These are phyloP conservation scores for Tephrocybe rancida DNA, from an alignment of 768 basidiomycete species.

Conservation along the genomic window DNA sequence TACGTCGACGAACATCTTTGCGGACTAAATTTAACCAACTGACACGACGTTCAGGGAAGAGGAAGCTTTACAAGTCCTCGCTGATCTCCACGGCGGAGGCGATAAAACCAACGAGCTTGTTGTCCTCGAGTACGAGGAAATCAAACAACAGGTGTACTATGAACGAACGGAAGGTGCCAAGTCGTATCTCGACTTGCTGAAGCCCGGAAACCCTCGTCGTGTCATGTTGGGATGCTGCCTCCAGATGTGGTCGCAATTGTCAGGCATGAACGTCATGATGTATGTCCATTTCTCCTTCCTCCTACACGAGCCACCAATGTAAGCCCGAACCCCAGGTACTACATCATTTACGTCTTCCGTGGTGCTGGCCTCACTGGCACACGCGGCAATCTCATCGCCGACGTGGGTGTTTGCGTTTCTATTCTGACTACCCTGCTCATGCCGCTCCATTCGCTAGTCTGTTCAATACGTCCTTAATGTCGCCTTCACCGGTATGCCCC, in stretches of 20 bases:
- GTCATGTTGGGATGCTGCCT: conserved; percentile 69
- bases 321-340: conserved; percentile 43
- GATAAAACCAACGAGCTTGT: conserved; percentile 63
- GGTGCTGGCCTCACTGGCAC: conserved; percentile 77
- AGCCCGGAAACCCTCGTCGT: conserved; percentile 67
- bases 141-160: conserved; percentile 56
- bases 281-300: conserved; percentile 24
- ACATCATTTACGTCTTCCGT: conserved; percentile 72
- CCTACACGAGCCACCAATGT: background rate
- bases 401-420: conserved; percentile 28
- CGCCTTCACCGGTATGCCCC: conserved; percentile 34
- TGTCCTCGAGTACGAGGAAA: conserved; percentile 70
- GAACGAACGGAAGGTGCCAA: conserved; percentile 75
- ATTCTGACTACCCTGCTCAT: background rate
- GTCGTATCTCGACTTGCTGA: conserved; percentile 66
- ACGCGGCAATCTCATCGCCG: conserved; percentile 74
- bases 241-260: conserved; percentile 82
- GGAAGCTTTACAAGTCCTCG: conserved; percentile 72
- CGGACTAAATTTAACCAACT: background rate
- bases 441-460: conserved; percentile 36
- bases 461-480: conserved; percentile 66
- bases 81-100: conserved; percentile 73
- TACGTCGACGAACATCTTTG: conserved; percentile 20
- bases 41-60: conserved; percentile 35
- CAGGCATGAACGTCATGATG: conserved; percentile 87